Percentiles rank a stretch among this genome's conserved stretches.
Evolutionary conservation across 352 stramenopile species (phyloP).

Genomic region (Phytophthora brassicae): DNA sequence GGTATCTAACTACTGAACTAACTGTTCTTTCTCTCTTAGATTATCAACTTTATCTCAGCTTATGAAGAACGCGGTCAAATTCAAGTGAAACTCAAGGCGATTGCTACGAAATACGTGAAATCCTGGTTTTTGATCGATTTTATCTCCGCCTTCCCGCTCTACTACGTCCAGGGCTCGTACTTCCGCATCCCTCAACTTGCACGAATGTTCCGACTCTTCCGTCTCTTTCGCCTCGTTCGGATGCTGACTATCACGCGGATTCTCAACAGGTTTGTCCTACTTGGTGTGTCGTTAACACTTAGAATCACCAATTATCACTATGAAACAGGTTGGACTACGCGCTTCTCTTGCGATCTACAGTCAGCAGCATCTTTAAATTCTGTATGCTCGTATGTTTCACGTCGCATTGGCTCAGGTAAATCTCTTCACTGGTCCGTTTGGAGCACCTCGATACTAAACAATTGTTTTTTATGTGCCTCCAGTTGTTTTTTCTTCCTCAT

Average conservation of each 20-base stretch:
- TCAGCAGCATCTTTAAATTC: slow-evolving; percentile 82
- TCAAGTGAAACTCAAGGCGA: slow-evolving; percentile 43
- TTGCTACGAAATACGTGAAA: slow-evolving; percentile 59
- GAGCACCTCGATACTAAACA: too few relatives aligned
- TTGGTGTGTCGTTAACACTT: too few relatives aligned
- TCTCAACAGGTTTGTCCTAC: slow-evolving; percentile 40
- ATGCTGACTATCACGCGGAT: slow-evolving; percentile 79
- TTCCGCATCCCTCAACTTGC: slow-evolving; percentile 63
- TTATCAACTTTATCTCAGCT: slow-evolving; percentile 74
- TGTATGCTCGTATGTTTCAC: slow-evolving; percentile 77
- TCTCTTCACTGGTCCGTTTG: not conserved
- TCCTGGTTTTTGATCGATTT: slow-evolving; percentile 80
- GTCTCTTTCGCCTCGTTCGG: slow-evolving; percentile 57
- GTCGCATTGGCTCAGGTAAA: slow-evolving; percentile 76
- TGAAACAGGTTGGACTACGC: slow-evolving; percentile 60
- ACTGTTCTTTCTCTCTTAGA: slow-evolving; percentile 23
- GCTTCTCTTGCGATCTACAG: slow-evolving; percentile 68
- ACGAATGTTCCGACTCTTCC: slow-evolving; percentile 64
- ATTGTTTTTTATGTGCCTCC: not conserved
- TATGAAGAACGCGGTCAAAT: slow-evolving; percentile 66
- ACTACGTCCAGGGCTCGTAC: slow-evolving; percentile 63
- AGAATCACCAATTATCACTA: not conserved
- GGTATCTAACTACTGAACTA: not conserved
- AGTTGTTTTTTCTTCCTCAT: slow-evolving; percentile 71
- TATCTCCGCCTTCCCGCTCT: slow-evolving; percentile 73